These are phyloP conservation scores for Lachancea meyersii DNA, from an alignment of 805 yeast species.

Conservation along the genomic window DNA sequence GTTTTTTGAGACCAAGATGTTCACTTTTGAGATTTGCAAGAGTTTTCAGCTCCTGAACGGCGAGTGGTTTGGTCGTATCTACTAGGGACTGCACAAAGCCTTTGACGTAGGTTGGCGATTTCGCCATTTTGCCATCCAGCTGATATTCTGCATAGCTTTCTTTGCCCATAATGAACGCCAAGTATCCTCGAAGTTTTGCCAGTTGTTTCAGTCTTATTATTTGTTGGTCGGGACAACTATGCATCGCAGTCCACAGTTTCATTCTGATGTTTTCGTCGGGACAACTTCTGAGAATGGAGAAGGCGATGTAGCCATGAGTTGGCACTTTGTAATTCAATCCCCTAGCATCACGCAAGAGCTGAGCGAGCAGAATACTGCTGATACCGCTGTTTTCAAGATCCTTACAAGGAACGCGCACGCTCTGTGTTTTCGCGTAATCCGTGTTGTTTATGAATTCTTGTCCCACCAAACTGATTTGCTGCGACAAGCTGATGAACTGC, in stretches of 20 bases:
- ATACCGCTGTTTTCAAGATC: constrained; percentile 18
- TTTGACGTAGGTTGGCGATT: constrained; percentile 65
- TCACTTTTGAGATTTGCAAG: constrained; percentile 39
- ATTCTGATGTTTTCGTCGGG: constrained; percentile 51
- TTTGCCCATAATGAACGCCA: constrained; percentile 71
- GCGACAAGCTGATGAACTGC: constrained; percentile 71
- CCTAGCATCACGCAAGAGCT: constrained; percentile 32
- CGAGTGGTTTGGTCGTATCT: constrained; percentile 44
- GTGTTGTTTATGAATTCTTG: constrained; percentile 52
- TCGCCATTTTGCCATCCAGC: constrained; percentile 85
- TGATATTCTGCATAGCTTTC: constrained; percentile 71
- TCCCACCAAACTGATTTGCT: constrained; percentile 72
- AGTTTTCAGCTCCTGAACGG: constrained; percentile 50
- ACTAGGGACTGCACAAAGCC: constrained; percentile 61
- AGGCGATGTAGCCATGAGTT: constrained; percentile 57
- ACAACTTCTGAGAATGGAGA: constrained; percentile 55
- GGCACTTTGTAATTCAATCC: constrained; percentile 47
- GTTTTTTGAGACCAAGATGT: constrained; percentile 15
- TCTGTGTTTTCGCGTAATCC: constrained; percentile 16
- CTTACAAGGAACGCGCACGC: constrained; percentile 22
- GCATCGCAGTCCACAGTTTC: constrained; percentile 68
- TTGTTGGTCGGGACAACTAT: constrained; percentile 59
- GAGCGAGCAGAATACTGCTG: constrained; percentile 18
- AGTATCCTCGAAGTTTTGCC: constrained; percentile 55
- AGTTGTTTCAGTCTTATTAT: constrained; percentile 52